Conservation (phyloP, 2,329 filamentous ascomycete genomes). For the Alternaria postmessia region DNA sequence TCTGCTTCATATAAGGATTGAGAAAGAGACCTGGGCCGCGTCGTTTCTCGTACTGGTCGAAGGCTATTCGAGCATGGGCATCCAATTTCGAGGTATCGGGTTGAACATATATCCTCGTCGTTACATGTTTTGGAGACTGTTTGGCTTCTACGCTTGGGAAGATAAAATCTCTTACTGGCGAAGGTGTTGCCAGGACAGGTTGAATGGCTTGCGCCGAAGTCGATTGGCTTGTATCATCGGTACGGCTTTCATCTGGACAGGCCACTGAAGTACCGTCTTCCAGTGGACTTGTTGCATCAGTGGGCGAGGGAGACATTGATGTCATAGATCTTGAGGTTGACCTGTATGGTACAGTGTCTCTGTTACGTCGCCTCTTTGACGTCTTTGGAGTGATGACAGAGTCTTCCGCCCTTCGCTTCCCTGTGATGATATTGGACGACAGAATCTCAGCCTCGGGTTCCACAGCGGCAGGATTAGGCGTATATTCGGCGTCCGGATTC, state of each 20-base stretch:
- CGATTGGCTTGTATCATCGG: not conserved
- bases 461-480: not conserved
- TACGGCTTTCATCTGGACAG: not conserved
- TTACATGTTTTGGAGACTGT: not conserved
- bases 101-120: constrained; percentile 4
- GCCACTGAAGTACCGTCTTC: not conserved
- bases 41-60: constrained; percentile 41
- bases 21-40: constrained; percentile 53
- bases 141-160: constrained; percentile 1
- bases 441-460: not conserved
- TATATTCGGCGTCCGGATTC: not conserved
- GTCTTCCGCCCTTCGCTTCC: constrained; percentile 16
- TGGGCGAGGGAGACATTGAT: not conserved
- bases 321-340: not conserved
- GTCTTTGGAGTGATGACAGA: not conserved
- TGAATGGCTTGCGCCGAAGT: not conserved
- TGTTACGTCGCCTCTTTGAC: constrained; percentile 15
- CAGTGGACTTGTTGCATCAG: not conserved
- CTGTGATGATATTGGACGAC: not conserved
- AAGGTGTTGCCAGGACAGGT: not conserved
- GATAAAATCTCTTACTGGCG: not conserved
- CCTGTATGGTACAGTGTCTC: not conserved
- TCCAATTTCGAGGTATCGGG: constrained; percentile 8
- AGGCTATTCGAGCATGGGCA: constrained; percentile 26
- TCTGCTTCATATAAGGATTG: constrained; percentile 55